Evolutionary conservation across 352 stramenopile species (phyloP).

Genomic region (Elongisporangium senticosum): DNA sequence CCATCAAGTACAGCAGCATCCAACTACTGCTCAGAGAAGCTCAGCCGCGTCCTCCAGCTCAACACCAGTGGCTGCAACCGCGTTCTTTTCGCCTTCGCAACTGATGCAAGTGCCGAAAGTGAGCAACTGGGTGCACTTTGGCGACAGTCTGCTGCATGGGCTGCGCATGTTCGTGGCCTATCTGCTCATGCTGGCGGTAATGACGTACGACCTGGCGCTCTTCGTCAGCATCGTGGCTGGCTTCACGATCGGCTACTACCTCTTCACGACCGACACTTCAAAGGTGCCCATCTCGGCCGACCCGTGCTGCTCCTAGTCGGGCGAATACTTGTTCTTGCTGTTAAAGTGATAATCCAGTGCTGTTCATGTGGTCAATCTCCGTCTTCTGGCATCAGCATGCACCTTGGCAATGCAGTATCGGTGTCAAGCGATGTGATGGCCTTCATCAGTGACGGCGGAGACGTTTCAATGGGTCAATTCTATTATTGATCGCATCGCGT

Average conservation of each 20-base stretch:
- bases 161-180: conserved; percentile 68
- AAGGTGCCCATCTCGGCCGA: conserved; percentile 66
- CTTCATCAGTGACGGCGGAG: too few species aligned
- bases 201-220: conserved; percentile 73
- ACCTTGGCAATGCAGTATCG: too few species aligned
- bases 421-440: too few species aligned
- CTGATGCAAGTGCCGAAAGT: conserved; percentile 21
- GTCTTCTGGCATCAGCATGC: too few species aligned
- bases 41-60: not conserved
- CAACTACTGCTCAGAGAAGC: not conserved
- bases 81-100: conserved; percentile 7
- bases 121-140: conserved; percentile 45
- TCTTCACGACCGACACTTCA: conserved; percentile 63
- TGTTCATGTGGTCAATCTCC: too few species aligned
- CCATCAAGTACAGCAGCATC: conserved; percentile 9
- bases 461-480: too few species aligned
- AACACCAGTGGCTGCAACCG: not conserved
- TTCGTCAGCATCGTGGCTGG: conserved; percentile 57
- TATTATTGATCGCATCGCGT: too few species aligned
- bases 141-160: conserved; percentile 56
- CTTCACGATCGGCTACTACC: conserved; percentile 58
- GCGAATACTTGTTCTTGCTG: too few species aligned
- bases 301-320: conserved; percentile 47
- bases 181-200: conserved; percentile 72
- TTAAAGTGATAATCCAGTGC: too few species aligned